These are phyloP conservation scores for Arachis monticola DNA, from an alignment of 331 rosid genomes.

Conservation along the genomic window DNA sequence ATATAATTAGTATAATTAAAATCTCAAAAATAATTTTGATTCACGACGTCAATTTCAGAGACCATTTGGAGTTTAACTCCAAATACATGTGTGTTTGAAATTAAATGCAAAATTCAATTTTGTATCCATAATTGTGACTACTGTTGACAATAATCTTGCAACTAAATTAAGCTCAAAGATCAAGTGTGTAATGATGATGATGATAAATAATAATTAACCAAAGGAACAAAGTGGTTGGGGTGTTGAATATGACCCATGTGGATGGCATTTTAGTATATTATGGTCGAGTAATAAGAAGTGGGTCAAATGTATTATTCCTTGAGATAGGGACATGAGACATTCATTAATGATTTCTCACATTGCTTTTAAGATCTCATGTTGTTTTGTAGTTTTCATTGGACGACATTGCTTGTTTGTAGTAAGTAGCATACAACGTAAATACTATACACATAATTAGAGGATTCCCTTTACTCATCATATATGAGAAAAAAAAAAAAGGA, in stretches of 20 bases:
- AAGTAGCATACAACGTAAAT: neutral
- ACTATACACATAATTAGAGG: too few relatives aligned
- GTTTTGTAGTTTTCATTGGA: constrained; percentile 21
- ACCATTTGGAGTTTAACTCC: too few relatives aligned
- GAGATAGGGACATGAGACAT: constrained; percentile 33
- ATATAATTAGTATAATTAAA: too few relatives aligned
- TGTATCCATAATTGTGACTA: neutral
- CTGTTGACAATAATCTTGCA: neutral
- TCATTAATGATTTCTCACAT: constrained; percentile 31
- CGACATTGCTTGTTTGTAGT: constrained; percentile 25
- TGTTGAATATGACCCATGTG: constrained; percentile 42
- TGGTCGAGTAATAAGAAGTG: constrained; percentile 14
- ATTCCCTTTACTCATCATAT: too few relatives aligned
- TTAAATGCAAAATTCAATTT: too few relatives aligned
- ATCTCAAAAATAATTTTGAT: too few relatives aligned
- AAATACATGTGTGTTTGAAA: too few relatives aligned
- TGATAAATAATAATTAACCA: constrained; percentile 22
- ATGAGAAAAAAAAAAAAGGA: too few relatives aligned
- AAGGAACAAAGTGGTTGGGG: constrained; percentile 41
- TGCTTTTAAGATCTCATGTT: constrained; percentile 1
- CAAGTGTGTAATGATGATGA: constrained; percentile 39
- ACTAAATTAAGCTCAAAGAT: constrained; percentile 31
- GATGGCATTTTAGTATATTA: constrained; percentile 17
- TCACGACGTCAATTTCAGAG: too few relatives aligned
- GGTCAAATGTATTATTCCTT: constrained; percentile 43